These are phyloP conservation scores for Fulvia fulva DNA, from an alignment of 2,329 filamentous ascomycete genomes.

Conservation along the genomic window DNA sequence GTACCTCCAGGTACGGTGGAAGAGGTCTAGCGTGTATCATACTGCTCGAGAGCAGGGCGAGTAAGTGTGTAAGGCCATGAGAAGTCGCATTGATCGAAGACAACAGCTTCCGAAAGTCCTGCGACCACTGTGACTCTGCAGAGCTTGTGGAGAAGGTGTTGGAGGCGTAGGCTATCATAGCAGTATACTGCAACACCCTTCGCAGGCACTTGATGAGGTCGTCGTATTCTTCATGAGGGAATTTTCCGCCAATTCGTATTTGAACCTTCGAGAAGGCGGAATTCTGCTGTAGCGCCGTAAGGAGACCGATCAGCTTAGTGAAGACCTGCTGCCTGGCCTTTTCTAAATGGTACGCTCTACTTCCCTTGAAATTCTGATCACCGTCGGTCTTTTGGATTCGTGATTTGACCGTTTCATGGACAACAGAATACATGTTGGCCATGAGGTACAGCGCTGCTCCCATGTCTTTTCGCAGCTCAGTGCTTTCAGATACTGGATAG, in stretches of 20 bases:
- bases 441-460: conserved; percentile 67
- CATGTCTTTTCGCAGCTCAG: conserved; percentile 64
- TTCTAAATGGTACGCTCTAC: conserved; percentile 52
- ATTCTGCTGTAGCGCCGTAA: conserved; percentile 62
- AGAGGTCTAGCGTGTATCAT: conserved; percentile 64
- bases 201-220: conserved; percentile 56
- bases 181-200: conserved; percentile 63
- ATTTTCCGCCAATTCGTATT: conserved; percentile 65
- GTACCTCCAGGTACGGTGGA: conserved; percentile 65
- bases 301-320: conserved; percentile 60
- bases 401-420: conserved; percentile 62
- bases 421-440: conserved; percentile 68
- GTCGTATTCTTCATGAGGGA: conserved; percentile 63
- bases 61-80: conserved; percentile 63
- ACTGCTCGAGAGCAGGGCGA: conserved; percentile 65
- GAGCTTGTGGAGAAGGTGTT: conserved; percentile 46
- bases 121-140: conserved; percentile 54
- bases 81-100: conserved; percentile 55
- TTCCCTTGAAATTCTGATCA: conserved; percentile 45
- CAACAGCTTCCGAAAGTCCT: conserved; percentile 57
- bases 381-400: conserved; percentile 58
- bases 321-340: conserved; percentile 60
- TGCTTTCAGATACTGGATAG: conserved; percentile 66
- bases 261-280: conserved; percentile 66
- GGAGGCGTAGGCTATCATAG: conserved; percentile 62